A percentile compares a stretch with the other conserved stretches of the same genome.
Evolutionary conservation across 2,329 filamentous ascomycete genomes (phyloP).

Genomic region (Sclerotinia minor): DNA sequence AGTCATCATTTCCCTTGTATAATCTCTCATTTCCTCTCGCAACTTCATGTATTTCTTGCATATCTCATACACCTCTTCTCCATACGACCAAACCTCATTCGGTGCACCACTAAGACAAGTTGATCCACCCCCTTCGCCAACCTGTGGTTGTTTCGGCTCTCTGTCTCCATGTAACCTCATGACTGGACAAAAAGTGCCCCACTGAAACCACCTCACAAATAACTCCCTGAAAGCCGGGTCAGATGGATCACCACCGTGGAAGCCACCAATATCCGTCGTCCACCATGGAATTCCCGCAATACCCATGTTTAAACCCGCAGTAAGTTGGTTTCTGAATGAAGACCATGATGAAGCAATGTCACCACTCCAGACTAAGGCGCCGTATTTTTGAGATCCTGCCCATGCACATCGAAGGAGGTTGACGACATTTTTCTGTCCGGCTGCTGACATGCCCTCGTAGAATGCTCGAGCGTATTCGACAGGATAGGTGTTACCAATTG

Average conservation of each 20-base stretch:
- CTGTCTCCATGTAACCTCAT: slow-evolving; percentile 67
- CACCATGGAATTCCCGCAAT: slow-evolving; percentile 65
- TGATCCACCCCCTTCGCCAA: slow-evolving; percentile 30
- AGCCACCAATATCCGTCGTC: slow-evolving; percentile 71
- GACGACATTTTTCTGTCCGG: slow-evolving; percentile 57
- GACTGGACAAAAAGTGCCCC: slow-evolving; percentile 66
- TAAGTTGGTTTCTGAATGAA: slow-evolving; percentile 59
- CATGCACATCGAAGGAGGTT: slow-evolving; percentile 60
- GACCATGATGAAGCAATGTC: slow-evolving; percentile 66
- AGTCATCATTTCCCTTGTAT: slow-evolving; percentile 58
- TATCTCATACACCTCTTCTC: slow-evolving; percentile 59
- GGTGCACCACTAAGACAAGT: slow-evolving; percentile 47
- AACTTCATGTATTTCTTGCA: slow-evolving; percentile 60
- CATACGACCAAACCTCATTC: slow-evolving; percentile 69
- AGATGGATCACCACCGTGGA: slow-evolving; percentile 62
- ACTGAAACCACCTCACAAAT: slow-evolving; percentile 69
- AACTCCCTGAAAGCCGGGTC: slow-evolving; percentile 60
- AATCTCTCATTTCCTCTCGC: slow-evolving; percentile 58
- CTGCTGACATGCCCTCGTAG: slow-evolving; percentile 56
- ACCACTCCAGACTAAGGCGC: slow-evolving; percentile 65
- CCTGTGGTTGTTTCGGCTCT: slow-evolving; percentile 55
- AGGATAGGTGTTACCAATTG: slow-evolving; percentile 62
- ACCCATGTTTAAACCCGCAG: slow-evolving; percentile 66
- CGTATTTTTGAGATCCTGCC: slow-evolving; percentile 62
- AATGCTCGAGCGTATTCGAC: slow-evolving; percentile 58